phyloP scores from a whole-genome alignment of 768 basidiomycete genomes.

The Lactifluus rugatus region DNA sequence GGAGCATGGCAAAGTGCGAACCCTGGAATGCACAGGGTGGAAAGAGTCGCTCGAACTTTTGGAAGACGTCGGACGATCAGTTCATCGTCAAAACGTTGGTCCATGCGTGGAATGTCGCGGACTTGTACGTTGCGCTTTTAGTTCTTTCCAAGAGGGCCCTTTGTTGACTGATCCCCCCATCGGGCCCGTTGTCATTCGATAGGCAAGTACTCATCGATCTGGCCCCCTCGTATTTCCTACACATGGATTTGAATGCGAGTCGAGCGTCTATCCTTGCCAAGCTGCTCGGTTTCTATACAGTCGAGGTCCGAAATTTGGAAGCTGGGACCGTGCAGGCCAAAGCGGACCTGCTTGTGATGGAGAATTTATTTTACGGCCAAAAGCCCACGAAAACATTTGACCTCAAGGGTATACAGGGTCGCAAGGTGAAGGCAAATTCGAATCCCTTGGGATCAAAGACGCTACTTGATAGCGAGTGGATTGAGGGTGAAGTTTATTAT shows the following conservation, averaged over 20 bases:
- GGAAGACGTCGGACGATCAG: constrained; percentile 69
- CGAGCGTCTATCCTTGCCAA: constrained; percentile 67
- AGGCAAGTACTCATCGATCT: constrained; percentile 75
- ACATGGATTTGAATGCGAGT: constrained; percentile 61
- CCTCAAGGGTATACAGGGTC: constrained; percentile 73
- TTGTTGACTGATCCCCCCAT: too few relatives aligned
- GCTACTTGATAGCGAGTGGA: constrained; percentile 77
- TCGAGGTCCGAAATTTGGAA: constrained; percentile 67
- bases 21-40: constrained; percentile 73
- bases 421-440: constrained; percentile 49
- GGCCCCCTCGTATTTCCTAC: constrained; percentile 69
- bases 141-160: not conserved
- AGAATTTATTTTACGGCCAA: constrained; percentile 69
- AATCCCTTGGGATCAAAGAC: constrained; percentile 40
- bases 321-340: constrained; percentile 54
- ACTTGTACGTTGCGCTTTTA: constrained; percentile 44
- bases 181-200: not conserved
- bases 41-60: constrained; percentile 73
- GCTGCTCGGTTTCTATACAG: constrained; percentile 71
- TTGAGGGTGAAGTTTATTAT: constrained; percentile 41
- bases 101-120: constrained; percentile 80
- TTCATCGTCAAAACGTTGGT: constrained; percentile 82
- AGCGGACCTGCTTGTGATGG: constrained; percentile 75
- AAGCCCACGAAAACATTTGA: constrained; percentile 66
- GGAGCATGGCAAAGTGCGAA: constrained; percentile 48